Conservation (phyloP, 352 stramenopile genomes). For the Globisporangium okanoganense region DNA sequence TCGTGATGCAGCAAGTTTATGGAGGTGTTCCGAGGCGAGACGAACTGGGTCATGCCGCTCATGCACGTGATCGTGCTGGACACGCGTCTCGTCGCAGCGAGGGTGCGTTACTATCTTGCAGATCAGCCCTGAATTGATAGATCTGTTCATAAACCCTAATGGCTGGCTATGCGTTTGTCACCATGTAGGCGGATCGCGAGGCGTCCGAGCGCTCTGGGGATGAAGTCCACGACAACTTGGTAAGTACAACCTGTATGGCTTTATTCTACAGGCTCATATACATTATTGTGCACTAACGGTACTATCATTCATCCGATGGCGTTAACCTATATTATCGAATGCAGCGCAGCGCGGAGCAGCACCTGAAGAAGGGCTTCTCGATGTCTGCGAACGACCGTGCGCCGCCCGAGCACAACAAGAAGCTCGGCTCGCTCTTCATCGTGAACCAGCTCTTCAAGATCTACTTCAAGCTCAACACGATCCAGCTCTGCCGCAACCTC, state of each 20-base stretch:
- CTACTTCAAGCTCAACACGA: slow-evolving; percentile 95
- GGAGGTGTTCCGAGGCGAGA: slow-evolving; percentile 80
- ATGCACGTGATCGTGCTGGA: slow-evolving; percentile 80
- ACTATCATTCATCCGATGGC: background rate
- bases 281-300: background rate
- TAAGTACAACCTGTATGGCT: slow-evolving; percentile 3
- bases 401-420: slow-evolving; percentile 78
- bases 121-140: too few relatives aligned
- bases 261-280: background rate
- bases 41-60: slow-evolving; percentile 84
- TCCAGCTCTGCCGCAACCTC: slow-evolving; percentile 94
- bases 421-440: slow-evolving; percentile 86
- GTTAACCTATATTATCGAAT: background rate
- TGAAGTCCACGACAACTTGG: slow-evolving; percentile 72
- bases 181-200: slow-evolving; percentile 53
- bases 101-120: slow-evolving; percentile 24
- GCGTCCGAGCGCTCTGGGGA: slow-evolving; percentile 59
- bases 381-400: slow-evolving; percentile 84
- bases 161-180: background rate
- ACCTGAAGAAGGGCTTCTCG: slow-evolving; percentile 84
- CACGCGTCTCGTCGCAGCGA: slow-evolving; percentile 63
- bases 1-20: slow-evolving; percentile 67
- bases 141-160: too few relatives aligned
- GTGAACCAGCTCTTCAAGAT: slow-evolving; percentile 97
- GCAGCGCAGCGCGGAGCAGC: slow-evolving; percentile 71